phyloP scores from a whole-genome alignment of 306 rosid species.

The Astragalus glycyphyllos region DNA sequence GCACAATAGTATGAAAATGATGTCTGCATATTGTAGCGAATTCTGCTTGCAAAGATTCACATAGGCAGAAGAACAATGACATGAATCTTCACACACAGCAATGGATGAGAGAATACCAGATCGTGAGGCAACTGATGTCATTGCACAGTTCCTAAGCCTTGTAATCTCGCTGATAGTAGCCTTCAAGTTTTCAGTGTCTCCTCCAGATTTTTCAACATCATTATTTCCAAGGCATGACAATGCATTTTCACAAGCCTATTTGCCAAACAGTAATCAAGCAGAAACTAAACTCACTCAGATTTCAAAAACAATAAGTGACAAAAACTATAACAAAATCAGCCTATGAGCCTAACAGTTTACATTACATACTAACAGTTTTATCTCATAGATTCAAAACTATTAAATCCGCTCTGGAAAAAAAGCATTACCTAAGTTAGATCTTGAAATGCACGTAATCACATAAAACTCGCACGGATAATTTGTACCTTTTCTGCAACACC shows the following conservation, averaged over 20 bases:
- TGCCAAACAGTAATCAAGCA: constrained; percentile 38
- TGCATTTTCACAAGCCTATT: constrained; percentile 80
- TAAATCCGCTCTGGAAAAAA: not conserved
- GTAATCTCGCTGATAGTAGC: constrained; percentile 49
- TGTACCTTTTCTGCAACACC: constrained; percentile 65
- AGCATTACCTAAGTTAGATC: not conserved
- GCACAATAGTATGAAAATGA: constrained; percentile 8
- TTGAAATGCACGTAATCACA: not conserved
- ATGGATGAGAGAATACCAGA: constrained; percentile 59
- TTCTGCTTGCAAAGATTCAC: not conserved
- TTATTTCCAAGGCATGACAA: constrained; percentile 49
- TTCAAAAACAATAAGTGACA: not conserved
- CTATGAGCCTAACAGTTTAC: constrained; percentile 12
- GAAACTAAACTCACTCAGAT: not conserved
- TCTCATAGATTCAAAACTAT: constrained; percentile 8
- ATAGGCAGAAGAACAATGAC: constrained; percentile 23
- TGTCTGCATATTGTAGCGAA: not conserved
- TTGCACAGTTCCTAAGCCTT: constrained; percentile 60
- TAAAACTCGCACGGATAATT: not conserved
- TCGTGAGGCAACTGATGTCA: constrained; percentile 59
- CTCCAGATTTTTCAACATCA: constrained; percentile 48
- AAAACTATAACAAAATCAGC: constrained; percentile 17
- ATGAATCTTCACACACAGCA: constrained; percentile 1
- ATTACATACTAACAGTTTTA: not conserved
- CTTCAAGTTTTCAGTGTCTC: constrained; percentile 44